Percentiles rank a stretch among this genome's conserved stretches.
These are phyloP conservation scores for Strobilomyces confusus DNA, from an alignment of 768 basidiomycete genomes.

Conservation along the genomic window DNA sequence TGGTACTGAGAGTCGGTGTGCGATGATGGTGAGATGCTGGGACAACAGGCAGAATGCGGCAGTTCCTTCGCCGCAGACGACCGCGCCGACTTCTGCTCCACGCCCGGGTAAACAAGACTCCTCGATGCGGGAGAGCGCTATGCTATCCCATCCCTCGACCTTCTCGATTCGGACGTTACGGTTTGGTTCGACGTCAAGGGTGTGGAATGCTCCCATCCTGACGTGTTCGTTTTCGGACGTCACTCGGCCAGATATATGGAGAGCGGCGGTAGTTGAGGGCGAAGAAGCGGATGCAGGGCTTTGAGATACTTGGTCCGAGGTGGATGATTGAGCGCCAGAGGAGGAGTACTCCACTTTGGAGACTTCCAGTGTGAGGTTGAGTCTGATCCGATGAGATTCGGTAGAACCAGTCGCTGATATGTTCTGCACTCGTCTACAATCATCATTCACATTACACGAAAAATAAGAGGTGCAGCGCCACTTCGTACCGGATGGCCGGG, in stretches of 20 bases:
- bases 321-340: constrained; percentile 47
- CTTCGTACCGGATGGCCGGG: constrained; percentile 69
- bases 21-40: constrained; percentile 93
- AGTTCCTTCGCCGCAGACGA: constrained; percentile 94
- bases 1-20: constrained; percentile 83
- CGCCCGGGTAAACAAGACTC: constrained; percentile 91
- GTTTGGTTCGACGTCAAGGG: constrained; percentile 88
- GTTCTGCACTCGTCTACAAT: constrained; percentile 74
- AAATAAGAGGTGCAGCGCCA: background rate
- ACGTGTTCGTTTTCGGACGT: constrained; percentile 85
- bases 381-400: constrained; percentile 83
- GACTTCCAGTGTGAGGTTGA: constrained; percentile 82
- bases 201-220: constrained; percentile 90
- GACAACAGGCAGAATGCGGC: constrained; percentile 94
- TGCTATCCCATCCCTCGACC: constrained; percentile 84
- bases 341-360: constrained; percentile 79
- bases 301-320: constrained; percentile 38
- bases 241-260: constrained; percentile 87
- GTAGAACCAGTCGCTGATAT: constrained; percentile 91
- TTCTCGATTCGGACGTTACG: constrained; percentile 90
- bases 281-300: constrained; percentile 30
- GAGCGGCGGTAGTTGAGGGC: constrained; percentile 45
- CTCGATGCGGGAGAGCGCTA: constrained; percentile 75
- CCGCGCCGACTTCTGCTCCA: constrained; percentile 93
- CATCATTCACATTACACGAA: constrained; percentile 7